phyloP scores from a whole-genome alignment of 805 yeast genomes.

The Kurtzmaniella cleridarum region DNA sequence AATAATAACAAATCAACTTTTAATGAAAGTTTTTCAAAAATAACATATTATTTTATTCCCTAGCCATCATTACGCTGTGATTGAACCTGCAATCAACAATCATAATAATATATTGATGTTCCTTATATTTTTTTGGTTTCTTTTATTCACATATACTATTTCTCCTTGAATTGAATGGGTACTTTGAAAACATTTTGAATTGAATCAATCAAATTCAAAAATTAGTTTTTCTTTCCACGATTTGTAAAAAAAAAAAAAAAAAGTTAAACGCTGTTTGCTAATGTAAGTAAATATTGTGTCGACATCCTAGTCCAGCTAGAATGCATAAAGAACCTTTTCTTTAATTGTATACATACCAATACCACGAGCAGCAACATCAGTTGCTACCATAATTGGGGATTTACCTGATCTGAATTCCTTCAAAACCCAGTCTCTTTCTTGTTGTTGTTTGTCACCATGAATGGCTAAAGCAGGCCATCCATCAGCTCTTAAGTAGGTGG shows the following conservation, averaged over 20 bases:
- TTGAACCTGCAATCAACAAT: too few species aligned
- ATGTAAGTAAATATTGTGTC: neutral
- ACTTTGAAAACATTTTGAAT: too few species aligned
- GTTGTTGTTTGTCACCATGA: slow-evolving; percentile 97
- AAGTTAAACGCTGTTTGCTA: slow-evolving; percentile 1
- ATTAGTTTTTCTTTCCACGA: neutral
- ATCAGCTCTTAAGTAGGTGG: slow-evolving; percentile 85
- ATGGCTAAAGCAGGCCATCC: slow-evolving; percentile 99
- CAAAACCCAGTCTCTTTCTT: slow-evolving; percentile 98
- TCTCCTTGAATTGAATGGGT: too few species aligned
- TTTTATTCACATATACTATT: too few species aligned
- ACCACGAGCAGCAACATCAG: slow-evolving; percentile 99
- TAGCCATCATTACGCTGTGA: too few species aligned
- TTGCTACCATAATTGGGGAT: slow-evolving; percentile 97
- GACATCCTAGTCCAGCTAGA: neutral
- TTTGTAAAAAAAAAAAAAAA: slow-evolving; percentile 3
- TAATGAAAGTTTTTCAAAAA: too few species aligned
- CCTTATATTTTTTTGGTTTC: too few species aligned
- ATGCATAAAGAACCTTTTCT: slow-evolving; percentile 3
- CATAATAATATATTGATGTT: too few species aligned
- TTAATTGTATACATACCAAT: slow-evolving; percentile 71
- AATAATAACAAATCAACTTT: too few species aligned
- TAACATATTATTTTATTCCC: too few species aligned
- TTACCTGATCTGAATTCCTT: slow-evolving; percentile 87
- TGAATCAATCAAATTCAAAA: neutral